These are phyloP conservation scores for Groenewaldozyma sp. DNA, from an alignment of 1,139 yeast genomes.

Conservation along the genomic window DNA sequence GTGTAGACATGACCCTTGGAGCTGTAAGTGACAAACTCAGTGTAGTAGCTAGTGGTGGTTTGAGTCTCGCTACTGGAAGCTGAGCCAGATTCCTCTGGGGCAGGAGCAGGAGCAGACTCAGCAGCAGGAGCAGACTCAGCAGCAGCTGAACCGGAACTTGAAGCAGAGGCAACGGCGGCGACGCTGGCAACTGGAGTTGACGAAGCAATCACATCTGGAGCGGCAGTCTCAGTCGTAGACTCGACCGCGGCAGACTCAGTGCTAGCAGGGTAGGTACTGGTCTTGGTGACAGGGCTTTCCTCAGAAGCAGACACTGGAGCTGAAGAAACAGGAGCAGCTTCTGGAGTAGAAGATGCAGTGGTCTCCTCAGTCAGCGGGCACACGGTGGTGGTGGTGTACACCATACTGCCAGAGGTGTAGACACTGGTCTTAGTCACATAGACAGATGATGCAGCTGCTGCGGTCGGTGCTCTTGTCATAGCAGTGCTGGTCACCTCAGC, in stretches of 20 bases:
- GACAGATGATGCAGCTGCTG: conserved; percentile 8
- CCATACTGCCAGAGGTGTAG: background rate
- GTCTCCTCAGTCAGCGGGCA: conserved; percentile 1
- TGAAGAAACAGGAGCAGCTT: conserved; percentile 6
- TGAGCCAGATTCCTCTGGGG: background rate
- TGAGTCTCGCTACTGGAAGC: background rate
- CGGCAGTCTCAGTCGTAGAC: conserved; percentile 2
- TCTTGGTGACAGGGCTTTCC: conserved; percentile 1
- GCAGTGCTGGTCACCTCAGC: conserved; percentile 1
- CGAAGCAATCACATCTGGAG: conserved; percentile 2
- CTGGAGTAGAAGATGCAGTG: conserved; percentile 6
- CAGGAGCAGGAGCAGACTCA: background rate
- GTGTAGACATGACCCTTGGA: too few species aligned
- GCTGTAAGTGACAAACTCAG: too few species aligned
- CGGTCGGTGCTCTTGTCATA: conserved; percentile 4
- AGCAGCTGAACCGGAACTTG: background rate
- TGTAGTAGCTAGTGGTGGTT: background rate
- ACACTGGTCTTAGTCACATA: conserved; percentile 1
- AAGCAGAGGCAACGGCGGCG: background rate
- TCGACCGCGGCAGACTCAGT: background rate
- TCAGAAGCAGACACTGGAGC: conserved; percentile 3
- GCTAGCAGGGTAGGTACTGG: too few species aligned
- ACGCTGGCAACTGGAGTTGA: background rate
- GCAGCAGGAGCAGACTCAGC: background rate
- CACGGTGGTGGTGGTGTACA: conserved; percentile 3